A percentile compares a stretch with the other conserved stretches of the same genome.
phyloP scores from a whole-genome alignment of 768 basidiomycete genomes.

The Termitomyces sp. region DNA sequence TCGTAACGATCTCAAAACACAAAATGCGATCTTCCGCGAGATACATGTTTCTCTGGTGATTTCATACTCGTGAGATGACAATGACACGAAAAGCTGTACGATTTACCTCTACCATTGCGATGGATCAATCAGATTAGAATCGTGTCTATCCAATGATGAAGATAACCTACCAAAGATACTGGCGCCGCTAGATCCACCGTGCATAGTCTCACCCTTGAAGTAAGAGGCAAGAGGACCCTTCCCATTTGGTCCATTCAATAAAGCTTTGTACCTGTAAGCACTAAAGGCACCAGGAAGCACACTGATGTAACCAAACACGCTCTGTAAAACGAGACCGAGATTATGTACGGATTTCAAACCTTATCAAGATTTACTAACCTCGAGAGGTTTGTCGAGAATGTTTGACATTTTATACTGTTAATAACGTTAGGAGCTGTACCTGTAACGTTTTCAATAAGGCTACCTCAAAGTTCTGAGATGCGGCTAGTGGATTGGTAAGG shows the following conservation, averaged over 20 bases:
- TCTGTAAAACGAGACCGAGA: slow-evolving; percentile 27
- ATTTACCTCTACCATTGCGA: slow-evolving; percentile 10
- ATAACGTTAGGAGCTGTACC: neutral
- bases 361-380: slow-evolving; percentile 40
- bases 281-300: slow-evolving; percentile 92
- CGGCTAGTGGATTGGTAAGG: slow-evolving; percentile 72
- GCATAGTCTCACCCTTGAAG: slow-evolving; percentile 91
- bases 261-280: slow-evolving; percentile 84
- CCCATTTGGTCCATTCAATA: slow-evolving; percentile 82
- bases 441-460: neutral
- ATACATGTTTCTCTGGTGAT: slow-evolving; percentile 78
- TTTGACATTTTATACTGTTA: slow-evolving; percentile 90
- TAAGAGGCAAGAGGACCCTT: slow-evolving; percentile 88
- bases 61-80: slow-evolving; percentile 12
- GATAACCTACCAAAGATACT: slow-evolving; percentile 53
- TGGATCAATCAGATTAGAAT: neutral
- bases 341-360: neutral
- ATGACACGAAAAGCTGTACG: neutral
- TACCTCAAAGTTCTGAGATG: slow-evolving; percentile 94
- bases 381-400: slow-evolving; percentile 92
- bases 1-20: slow-evolving; percentile 91
- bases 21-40: slow-evolving; percentile 87
- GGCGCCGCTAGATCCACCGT: slow-evolving; percentile 53
- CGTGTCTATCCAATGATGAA: neutral
- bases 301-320: slow-evolving; percentile 82